Percentiles rank a stretch among this genome's conserved stretches.
Evolutionary conservation across 2,329 filamentous ascomycete species (phyloP).

Genomic region (Trichoderma hamatum): DNA sequence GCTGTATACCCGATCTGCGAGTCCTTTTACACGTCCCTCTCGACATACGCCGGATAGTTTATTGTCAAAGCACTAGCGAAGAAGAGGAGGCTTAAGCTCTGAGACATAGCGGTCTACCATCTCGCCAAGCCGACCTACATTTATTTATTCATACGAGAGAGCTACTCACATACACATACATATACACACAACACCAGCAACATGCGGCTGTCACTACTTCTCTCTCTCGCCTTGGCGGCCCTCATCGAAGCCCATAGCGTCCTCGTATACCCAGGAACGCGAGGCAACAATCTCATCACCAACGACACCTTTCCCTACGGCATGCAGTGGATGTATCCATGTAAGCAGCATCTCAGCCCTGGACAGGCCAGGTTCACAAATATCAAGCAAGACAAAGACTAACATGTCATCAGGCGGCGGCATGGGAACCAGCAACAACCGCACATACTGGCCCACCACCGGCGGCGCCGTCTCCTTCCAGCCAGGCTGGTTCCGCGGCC

Average conservation of each 20-base stretch:
- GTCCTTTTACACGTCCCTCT: background rate
- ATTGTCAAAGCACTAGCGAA: background rate
- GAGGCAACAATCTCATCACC: constrained; percentile 82
- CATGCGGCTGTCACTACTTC: constrained; percentile 52
- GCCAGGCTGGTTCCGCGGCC: constrained; percentile 94
- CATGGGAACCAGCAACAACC: constrained; percentile 73
- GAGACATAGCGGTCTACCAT: background rate
- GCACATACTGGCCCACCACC: constrained; percentile 86
- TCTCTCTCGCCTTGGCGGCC: constrained; percentile 50
- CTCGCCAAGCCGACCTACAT: background rate
- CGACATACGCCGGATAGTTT: background rate
- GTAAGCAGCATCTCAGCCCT: constrained; percentile 62
- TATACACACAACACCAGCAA: constrained; percentile 31
- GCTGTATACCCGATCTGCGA: background rate
- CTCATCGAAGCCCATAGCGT: constrained; percentile 72
- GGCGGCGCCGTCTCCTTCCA: constrained; percentile 90
- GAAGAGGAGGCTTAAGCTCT: background rate
- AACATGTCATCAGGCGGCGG: constrained; percentile 70
- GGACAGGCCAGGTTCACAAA: too few species aligned
- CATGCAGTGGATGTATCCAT: constrained; percentile 96
- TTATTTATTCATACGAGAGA: background rate
- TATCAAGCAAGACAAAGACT: too few species aligned
- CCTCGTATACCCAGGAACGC: constrained; percentile 82
- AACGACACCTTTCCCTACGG: constrained; percentile 82
- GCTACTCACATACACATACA: background rate